Evolutionary conservation across 148 eudicot genomes (phyloP), one percentile per base, ranked within the genome.

Genomic region (Drosera capensis): DNA sequence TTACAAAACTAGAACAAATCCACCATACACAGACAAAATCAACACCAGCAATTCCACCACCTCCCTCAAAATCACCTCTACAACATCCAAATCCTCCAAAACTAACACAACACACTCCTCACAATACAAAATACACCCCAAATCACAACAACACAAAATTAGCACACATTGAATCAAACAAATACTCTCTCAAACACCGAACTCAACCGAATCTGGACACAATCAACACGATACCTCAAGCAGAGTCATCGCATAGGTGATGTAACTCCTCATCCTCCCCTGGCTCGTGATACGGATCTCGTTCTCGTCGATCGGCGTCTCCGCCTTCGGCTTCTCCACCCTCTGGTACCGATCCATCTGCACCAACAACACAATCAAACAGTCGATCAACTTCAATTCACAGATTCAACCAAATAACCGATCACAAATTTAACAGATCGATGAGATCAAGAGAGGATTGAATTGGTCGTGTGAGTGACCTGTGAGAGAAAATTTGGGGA

Each of bases 241-340:
- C 66, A 87, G 70, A 52, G 57, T 68, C 96, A 87, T 65, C 24
- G 96, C 96, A 44, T 87, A 87, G 19, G 94, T 74, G 69, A 87
- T 87, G 43, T 82, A 87, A 64, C 73, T 87, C 3, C 96, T 69
- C 94, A 82, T 79, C 74, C 96, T 71, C 24, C 96, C 96, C 54
- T 82, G 96, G 57, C 96, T 87, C 0, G 96, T 87, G 67, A 87
- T 87, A 62, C 96, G 85, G 68, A 86, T 86, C 74, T 86, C 96
- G 66, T 87, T 87, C 69, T 79, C 96, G 29, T 77, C 81, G 70
- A 88, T 88, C 12, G 96, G 86, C 5, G 90, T 68, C 52, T 83
- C 96, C 21, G 59, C 79, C 42, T 64, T 88, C 24, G 90, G 96
- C 82, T 83, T 88, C 82, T 72, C 94, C n/a, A 88, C 92, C 75